phyloP scores from a whole-genome alignment of 441 rosid species.

The Adansonia gregorii region DNA sequence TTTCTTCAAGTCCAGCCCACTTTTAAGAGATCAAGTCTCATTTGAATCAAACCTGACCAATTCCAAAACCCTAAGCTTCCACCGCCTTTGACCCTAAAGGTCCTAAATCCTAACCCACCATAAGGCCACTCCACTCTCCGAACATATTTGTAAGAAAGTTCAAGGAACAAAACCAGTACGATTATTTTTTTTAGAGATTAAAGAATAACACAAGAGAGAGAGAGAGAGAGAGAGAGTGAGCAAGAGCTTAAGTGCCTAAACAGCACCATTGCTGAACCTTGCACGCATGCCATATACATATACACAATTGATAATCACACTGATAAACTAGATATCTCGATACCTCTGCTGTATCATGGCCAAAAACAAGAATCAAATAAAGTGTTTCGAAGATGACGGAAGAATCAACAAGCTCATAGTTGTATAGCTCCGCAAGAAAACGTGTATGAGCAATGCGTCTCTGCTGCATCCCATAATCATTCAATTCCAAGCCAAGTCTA shows the following conservation, averaged over 20 bases:
- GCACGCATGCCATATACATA: background rate
- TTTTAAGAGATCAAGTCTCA: background rate
- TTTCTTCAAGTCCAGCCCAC: background rate
- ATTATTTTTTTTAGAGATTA: background rate
- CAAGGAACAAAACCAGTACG: background rate
- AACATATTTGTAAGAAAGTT: background rate
- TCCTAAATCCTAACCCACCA: constrained; percentile 11
- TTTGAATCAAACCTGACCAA: constrained; percentile 7
- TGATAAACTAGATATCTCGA: constrained; percentile 17
- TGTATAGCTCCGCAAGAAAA: constrained; percentile 96
- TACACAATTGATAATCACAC: background rate
- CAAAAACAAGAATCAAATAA: constrained; percentile 77
- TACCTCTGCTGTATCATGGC: constrained; percentile 90
- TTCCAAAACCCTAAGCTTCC: background rate
- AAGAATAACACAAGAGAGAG: background rate
- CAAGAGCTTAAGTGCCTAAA: background rate
- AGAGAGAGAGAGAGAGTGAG: background rate
- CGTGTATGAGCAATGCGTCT: constrained; percentile 96
- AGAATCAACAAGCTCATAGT: constrained; percentile 96
- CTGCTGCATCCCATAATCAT: constrained; percentile 98
- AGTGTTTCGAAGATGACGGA: constrained; percentile 96
- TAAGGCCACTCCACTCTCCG: background rate
- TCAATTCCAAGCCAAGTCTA: constrained; percentile 89
- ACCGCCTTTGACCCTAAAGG: constrained; percentile 13
- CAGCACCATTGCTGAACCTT: background rate